These are phyloP conservation scores for Rutidosis leptorrhynchoides DNA, from an alignment of 129 eudicot genomes.

Conservation along the genomic window DNA sequence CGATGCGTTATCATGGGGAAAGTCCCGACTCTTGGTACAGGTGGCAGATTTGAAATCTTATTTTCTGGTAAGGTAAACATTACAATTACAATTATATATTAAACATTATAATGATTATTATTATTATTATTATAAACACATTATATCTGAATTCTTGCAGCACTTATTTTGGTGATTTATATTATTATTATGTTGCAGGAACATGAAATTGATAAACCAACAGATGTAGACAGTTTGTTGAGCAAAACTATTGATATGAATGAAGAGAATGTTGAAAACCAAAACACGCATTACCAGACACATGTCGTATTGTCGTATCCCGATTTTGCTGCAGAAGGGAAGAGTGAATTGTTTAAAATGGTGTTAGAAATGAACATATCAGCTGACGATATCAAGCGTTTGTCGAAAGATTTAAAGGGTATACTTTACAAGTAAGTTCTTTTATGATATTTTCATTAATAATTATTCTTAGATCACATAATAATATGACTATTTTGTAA, in stretches of 20 bases:
- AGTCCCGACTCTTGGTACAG: conserved; percentile 78
- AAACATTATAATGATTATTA: background rate
- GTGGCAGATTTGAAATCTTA: conserved; percentile 67
- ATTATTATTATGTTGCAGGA: conserved; percentile 44
- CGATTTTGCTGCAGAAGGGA: conserved; percentile 29
- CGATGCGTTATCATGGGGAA: conserved; percentile 89
- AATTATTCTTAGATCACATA: background rate
- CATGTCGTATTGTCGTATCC: conserved; percentile 26
- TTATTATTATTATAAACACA: too few relatives aligned
- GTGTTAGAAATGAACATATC: conserved; percentile 36
- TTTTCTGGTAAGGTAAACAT: conserved; percentile 63
- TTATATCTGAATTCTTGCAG: background rate
- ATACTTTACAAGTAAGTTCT: conserved; percentile 73
- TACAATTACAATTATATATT: too few relatives aligned
- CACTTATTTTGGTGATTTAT: background rate
- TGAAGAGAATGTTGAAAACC: conserved; percentile 21
- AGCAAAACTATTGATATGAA: conserved; percentile 23
- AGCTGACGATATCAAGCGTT: conserved; percentile 32
- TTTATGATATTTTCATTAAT: background rate
- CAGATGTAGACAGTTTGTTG: conserved; percentile 55
- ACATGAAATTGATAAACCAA: conserved; percentile 55
- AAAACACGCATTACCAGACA: conserved; percentile 25
- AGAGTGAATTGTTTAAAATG: conserved; percentile 20
- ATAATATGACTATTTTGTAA: background rate
- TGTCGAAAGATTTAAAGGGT: conserved; percentile 35